A percentile compares a stretch with the other conserved stretches of the same genome.
Conservation (phyloP, 2,329 filamentous ascomycete genomes). For the Passalora sequoiae region DNA sequence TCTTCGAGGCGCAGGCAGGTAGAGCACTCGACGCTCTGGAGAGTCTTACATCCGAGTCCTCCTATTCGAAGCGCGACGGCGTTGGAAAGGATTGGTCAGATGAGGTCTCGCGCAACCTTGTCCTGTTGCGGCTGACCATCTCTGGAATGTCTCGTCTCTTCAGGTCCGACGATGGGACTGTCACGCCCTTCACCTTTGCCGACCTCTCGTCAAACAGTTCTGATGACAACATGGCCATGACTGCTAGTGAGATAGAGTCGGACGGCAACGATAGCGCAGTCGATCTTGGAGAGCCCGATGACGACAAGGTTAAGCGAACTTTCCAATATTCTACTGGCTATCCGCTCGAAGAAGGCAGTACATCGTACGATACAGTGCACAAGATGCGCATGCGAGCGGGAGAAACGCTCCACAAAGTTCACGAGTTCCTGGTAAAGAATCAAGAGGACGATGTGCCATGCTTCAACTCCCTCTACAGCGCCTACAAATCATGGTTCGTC, state of each 20-base stretch:
- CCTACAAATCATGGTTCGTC: constrained; percentile 93
- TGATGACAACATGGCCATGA: constrained; percentile 29
- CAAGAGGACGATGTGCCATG: constrained; percentile 95
- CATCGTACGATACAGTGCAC: constrained; percentile 72
- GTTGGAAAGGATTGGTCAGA: constrained; percentile 99
- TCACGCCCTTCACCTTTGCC: constrained; percentile 31
- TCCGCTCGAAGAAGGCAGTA: constrained; percentile 59
- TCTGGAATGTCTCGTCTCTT: constrained; percentile 88
- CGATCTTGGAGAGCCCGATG: constrained; percentile 62
- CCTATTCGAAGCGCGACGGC: constrained; percentile 80
- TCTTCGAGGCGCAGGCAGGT: constrained; percentile 79
- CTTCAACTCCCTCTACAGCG: constrained; percentile 87
- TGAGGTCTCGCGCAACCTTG: constrained; percentile 84
- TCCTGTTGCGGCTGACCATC: constrained; percentile 79
- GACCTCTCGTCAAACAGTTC: constrained; percentile 53
- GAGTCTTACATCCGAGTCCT: constrained; percentile 73
- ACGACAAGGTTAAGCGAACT: constrained; percentile 76
- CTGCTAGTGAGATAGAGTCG: constrained; percentile 20
- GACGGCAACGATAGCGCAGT: constrained; percentile 47
- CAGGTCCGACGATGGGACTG: constrained; percentile 55
- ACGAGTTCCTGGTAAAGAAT: constrained; percentile 72
- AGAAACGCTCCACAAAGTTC: constrained; percentile 72
- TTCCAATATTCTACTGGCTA: constrained; percentile 90
- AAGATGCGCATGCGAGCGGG: constrained; percentile 75
- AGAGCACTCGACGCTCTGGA: constrained; percentile 70